These are phyloP conservation scores for Diaporthe eres DNA, from an alignment of 2,329 filamentous ascomycete genomes.

Conservation along the genomic window DNA sequence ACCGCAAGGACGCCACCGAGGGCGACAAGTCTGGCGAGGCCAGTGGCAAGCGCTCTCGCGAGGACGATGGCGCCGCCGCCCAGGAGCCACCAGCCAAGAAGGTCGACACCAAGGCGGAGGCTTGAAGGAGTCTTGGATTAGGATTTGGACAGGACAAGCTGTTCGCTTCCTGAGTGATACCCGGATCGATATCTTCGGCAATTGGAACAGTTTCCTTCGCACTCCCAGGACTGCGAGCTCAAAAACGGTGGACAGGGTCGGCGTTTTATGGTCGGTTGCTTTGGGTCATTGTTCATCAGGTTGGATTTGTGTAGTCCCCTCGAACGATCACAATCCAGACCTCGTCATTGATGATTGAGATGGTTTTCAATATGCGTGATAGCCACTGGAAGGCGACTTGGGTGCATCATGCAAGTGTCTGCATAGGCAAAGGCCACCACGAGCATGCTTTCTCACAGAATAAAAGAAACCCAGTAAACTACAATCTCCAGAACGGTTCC, in stretches of 20 bases:
- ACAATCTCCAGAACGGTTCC: background rate
- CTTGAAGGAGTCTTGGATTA: conserved; percentile 33
- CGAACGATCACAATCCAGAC: background rate
- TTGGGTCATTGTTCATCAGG: conserved; percentile 30
- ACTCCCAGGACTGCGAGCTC: conserved; percentile 8
- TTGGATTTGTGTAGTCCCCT: background rate
- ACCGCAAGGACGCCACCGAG: conserved; percentile 45
- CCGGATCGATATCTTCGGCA: conserved; percentile 39
- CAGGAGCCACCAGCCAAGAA: conserved; percentile 72
- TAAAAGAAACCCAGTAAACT: background rate
- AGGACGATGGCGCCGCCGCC: conserved; percentile 60
- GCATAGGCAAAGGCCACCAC: background rate
- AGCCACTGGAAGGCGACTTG: background rate
- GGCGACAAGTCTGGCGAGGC: conserved; percentile 52
- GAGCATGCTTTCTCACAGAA: background rate
- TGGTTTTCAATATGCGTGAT: background rate
- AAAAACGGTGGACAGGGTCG: conserved; percentile 32
- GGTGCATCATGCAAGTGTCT: background rate
- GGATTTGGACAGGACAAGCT: conserved; percentile 29
- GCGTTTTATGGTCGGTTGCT: conserved; percentile 39
- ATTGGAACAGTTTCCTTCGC: conserved; percentile 36
- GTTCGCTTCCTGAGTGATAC: conserved; percentile 39
- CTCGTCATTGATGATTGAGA: background rate
- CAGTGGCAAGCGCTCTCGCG: conserved; percentile 69
- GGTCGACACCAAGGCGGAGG: conserved; percentile 66